Base-by-base conservation (phyloP, 2,329 filamentous ascomycete species). In the Samsoniella hepiali region DNA sequence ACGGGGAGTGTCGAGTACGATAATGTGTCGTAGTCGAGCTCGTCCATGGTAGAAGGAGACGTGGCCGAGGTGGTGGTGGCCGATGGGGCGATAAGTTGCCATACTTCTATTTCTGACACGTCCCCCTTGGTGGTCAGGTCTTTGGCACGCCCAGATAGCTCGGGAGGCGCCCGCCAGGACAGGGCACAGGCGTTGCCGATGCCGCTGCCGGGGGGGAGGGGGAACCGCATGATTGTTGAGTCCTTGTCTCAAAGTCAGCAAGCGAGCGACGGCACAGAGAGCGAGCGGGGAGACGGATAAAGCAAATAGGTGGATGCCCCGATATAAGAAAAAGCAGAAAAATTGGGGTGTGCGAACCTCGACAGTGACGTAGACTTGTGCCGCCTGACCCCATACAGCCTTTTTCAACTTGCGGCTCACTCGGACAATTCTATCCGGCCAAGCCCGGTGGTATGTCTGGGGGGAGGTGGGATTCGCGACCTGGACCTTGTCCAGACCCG, bases 1-100 rank as follows among this genome's bases (percentile, higher is more conserved):
- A 63, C 60, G 32, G 60, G 60, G 6, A 63, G 38, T 9, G 51
- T 49, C 22, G 60, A 63, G 44, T 63, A 63, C 31, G 60, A 63
- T 27, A 63, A 3, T 3, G 51, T 63, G 32, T 63, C 51, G n/a
- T 63, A 63, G 42, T 63, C 51, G 42, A 63, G 51, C 51, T 58
- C 51, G 31, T 58, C 60, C 32, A 57, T 56, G n/a, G 29, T 63
- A 15, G 53, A 47, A 15, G 49, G 36, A 17, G 8, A n/a, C 10
- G 50, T 63, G 53, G 60, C 40, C 11, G 60, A 56, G 27, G 22
- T 22, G 22, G 22, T 22, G 22, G 22, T 22, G 22, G 22, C 22
- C 22, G 22, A 22, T 22, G 40, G 53, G 11, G 44, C 51, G 51
- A 63, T 59, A 10, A 56, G 60, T 40, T 63, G 60, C 42, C 42